phyloP scores from a whole-genome alignment of 352 stramenopile species.

The Pythium oligandrum region DNA sequence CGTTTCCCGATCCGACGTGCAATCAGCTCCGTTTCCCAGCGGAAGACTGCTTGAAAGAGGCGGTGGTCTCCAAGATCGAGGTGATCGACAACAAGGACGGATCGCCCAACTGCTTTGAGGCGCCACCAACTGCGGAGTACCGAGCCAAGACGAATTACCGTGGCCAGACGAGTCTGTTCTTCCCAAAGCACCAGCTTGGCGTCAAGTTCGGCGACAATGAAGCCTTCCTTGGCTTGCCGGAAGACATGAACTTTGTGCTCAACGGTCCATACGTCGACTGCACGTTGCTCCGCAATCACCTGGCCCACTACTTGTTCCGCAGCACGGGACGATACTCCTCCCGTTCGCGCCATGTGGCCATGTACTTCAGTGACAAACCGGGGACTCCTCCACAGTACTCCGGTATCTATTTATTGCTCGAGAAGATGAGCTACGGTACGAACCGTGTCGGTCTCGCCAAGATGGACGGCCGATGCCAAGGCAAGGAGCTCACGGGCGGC shows the following conservation, averaged over 20 bases:
- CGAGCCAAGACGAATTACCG: constrained; percentile 65
- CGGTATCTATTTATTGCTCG: constrained; percentile 68
- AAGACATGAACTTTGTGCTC: constrained; percentile 65
- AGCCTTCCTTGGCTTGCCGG: constrained; percentile 51
- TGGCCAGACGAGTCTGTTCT: constrained; percentile 71
- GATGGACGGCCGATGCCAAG: constrained; percentile 37
- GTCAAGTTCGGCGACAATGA: constrained; percentile 48
- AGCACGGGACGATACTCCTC: constrained; percentile 63
- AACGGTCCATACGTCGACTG: constrained; percentile 75
- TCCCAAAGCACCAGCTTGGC: constrained; percentile 73
- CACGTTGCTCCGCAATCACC: constrained; percentile 68
- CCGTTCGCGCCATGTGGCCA: constrained; percentile 51
- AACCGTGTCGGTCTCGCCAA: constrained; percentile 60
- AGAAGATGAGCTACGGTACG: constrained; percentile 71
- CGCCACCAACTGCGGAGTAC: constrained; percentile 31
- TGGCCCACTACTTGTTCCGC: constrained; percentile 75
- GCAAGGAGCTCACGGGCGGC: constrained; percentile 49
- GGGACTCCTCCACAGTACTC: constrained; percentile 29
- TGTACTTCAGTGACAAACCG: constrained; percentile 53
- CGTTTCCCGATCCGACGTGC: constrained; percentile 64
- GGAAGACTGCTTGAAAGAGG: constrained; percentile 58
- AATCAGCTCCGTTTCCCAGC: constrained; percentile 67
- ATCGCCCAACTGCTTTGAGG: constrained; percentile 52
- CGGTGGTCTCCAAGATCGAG: constrained; percentile 43
- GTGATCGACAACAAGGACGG: constrained; percentile 58